Percentiles rank a stretch among this genome's conserved stretches.
Conservation (phyloP, 2,329 filamentous ascomycete genomes). For the Cercospora sesami region DNA sequence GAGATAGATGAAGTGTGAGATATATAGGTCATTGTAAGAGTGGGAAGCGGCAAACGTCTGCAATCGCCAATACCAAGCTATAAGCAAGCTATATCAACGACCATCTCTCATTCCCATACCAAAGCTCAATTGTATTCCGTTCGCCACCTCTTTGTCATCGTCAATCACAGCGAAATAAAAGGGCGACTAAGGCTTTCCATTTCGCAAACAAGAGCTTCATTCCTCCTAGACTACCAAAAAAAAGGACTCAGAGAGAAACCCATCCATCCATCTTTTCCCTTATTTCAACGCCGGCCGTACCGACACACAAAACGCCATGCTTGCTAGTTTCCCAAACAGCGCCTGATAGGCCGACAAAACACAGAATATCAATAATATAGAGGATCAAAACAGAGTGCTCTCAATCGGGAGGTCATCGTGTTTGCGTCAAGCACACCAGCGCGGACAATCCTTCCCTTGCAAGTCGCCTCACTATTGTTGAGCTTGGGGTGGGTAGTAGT, state of each 20-base stretch:
- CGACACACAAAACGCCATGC: slow-evolving; percentile 22
- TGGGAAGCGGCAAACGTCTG: background rate
- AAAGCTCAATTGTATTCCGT: no score
- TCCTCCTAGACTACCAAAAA: background rate
- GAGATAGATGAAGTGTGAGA: background rate
- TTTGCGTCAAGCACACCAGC: background rate
- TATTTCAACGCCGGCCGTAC: slow-evolving; percentile 9
- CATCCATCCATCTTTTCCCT: slow-evolving; percentile 1
- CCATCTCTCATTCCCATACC: background rate
- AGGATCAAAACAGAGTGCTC: slow-evolving; percentile 1
- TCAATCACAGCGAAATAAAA: background rate
- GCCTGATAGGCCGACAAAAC: slow-evolving; percentile 11
- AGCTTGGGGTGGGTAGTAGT: slow-evolving; percentile 25
- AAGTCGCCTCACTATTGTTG: slow-evolving; percentile 20
- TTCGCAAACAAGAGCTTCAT: background rate
- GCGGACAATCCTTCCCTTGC: background rate
- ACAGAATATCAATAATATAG: slow-evolving; percentile 12
- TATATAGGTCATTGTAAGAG: no score
- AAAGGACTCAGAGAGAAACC: background rate
- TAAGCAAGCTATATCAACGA: background rate
- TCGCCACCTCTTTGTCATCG: no score
- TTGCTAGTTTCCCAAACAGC: slow-evolving; percentile 24
- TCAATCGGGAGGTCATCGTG: background rate
- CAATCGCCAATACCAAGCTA: background rate
- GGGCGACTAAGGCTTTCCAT: background rate